Evolutionary conservation across 108 stramenopile species (phyloP), one percentile per base, ranked within the genome.

Genomic region (Schizochytrium sp.): DNA sequence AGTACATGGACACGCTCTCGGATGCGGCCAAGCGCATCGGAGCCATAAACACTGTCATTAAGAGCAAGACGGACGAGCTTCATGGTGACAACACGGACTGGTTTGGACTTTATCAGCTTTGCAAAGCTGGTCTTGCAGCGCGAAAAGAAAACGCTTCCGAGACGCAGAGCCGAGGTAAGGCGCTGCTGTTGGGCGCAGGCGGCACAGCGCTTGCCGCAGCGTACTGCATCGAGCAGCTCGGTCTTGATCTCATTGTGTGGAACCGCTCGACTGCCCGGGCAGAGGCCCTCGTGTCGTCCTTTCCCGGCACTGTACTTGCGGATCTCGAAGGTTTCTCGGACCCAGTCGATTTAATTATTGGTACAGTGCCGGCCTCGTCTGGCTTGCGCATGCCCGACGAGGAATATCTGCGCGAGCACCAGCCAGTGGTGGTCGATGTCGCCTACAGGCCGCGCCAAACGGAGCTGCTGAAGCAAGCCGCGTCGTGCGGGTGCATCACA

Each of bases 1-100:
- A 94, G n/a, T 53, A 53, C 48, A 47, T 83, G 48, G 76, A 53
- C 51, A 53, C 76, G 19, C 89, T 98, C 89, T 96, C 95, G 34
- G 96, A 97, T 72, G 95, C 97, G 10, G 99, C 98, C 44, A 90
- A 92, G 72, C 91, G 90, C 4, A 99, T 99, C 91, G 99, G 99
- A n/a, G 98, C 98, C 69, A 97, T 99, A 72, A 99, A 99, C 93
- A 99, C 99, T 44, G 89, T 94, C 53, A 72, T 94, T 28, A 92
- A 87, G 71, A 16, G 16, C 21, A 8, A 58, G 12, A 53, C n/a
- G 48, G 76, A 53, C n/a, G 76, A 83, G 51, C 19, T 90, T 16
- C n/a, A 45, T 19, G 98, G 99, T 8, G 97, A 99, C 91, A 99
- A 99, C 91, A 99, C 98, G 4, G 99, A 99, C 90, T 99, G 99